Base-by-base conservation (phyloP, 2,329 filamentous ascomycete genomes). In the Claviceps sorghi region DNA sequence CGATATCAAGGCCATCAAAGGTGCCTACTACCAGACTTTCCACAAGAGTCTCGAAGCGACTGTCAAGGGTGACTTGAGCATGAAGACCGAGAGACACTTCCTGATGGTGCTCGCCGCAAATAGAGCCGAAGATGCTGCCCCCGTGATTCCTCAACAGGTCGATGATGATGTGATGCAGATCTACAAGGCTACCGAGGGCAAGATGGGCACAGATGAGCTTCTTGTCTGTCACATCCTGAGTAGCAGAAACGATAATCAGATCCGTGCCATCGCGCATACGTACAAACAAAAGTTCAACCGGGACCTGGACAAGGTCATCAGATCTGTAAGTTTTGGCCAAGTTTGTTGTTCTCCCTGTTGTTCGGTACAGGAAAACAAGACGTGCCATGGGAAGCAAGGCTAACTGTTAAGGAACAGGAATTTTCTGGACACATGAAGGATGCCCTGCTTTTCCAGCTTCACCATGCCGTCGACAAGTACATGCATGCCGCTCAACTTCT, bases 401-500 rank as follows among this genome's bases (percentile, higher is more conserved):
- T 50, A 19, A 53, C 29, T 17, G 21, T 19, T 13, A 19, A 19
- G 26, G 15, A 11, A 9, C 55, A 83, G 70, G 82, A 93, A 61
- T 96, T 96, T 68, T 86, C 83, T 0, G 91, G 91, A 0, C 91
- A 97, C 64, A 96, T 97, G 89, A 76, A 90, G 65, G 79, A 87
- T 17, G 88, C 88, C 0, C 76, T 97, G 1, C 69, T 93, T 29
- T 82, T 82, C 64, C 88, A 95, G 66, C 72, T 96, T n/a, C 77
- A 78, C 11, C 75, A 83, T 13, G 91, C 86, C 2, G 72, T 79
- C 6, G 88, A 96, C 67, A 87, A 84, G 58, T 88, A 87, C 54
- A 84, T 87, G 75, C 83, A 88, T 58, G 90, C 95, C 60, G 93
- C 90, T 0, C 71, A 77, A 22, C 72, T 88, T 4, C 75, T 97